These are phyloP conservation scores for Colletotrichum liaoningense DNA, from an alignment of 2,329 filamentous ascomycete species.

Conservation along the genomic window DNA sequence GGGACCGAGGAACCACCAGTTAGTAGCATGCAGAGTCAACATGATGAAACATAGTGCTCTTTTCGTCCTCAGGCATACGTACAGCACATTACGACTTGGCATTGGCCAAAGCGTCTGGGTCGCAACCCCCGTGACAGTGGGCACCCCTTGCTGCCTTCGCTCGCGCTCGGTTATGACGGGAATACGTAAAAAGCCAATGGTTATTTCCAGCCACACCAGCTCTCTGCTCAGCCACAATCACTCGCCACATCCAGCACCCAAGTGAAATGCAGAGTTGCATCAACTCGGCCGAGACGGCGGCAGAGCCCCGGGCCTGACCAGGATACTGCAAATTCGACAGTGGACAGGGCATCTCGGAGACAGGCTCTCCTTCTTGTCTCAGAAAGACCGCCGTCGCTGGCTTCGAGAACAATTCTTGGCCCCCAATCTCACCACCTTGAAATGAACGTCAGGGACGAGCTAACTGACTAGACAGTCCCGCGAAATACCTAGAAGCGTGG, in stretches of 20 bases:
- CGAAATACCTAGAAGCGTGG: too few species aligned
- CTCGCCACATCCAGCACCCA: neutral
- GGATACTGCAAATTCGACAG: neutral
- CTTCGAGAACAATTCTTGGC: neutral
- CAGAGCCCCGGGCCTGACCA: neutral
- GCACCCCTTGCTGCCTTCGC: too few species aligned
- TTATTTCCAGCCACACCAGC: neutral
- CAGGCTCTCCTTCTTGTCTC: neutral
- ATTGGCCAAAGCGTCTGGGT: neutral
- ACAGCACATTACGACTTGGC: neutral
- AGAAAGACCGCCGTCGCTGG: neutral
- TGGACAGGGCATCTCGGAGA: neutral
- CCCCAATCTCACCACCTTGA: neutral
- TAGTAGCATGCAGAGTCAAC: neutral
- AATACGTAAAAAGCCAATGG: neutral
- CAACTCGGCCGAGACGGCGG: neutral
- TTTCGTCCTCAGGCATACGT: neutral
- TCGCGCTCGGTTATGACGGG: neutral
- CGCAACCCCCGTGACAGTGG: too few species aligned
- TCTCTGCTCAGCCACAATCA: neutral
- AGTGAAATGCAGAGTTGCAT: neutral
- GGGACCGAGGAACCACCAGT: neutral
- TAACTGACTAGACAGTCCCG: neutral
- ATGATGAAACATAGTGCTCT: conserved; percentile 1
- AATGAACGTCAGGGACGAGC: neutral